A percentile compares a stretch with the other conserved stretches of the same genome.
Conservation (phyloP, 257 asterid species). For the Nicotiana sylvestris region DNA sequence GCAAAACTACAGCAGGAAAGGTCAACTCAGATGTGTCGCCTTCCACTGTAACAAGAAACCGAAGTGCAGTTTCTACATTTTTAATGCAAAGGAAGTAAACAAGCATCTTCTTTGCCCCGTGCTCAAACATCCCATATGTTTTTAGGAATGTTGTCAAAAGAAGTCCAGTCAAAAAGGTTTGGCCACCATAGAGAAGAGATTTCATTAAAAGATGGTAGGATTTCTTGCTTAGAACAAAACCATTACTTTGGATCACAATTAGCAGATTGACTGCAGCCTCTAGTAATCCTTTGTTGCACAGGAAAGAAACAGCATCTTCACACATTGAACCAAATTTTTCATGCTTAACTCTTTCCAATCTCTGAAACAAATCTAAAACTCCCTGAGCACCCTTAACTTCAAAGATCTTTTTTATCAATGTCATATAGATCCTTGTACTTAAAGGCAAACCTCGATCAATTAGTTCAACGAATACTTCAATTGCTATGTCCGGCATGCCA, state of each 20-base stretch:
- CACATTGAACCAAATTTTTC: constrained; percentile 32
- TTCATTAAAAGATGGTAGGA: constrained; percentile 48
- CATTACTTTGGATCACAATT: constrained; percentile 37
- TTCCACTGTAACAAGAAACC: constrained; percentile 37
- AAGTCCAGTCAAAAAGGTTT: constrained; percentile 32
- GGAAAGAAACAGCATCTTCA: constrained; percentile 37
- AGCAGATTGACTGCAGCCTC: constrained; percentile 43
- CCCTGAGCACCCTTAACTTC: constrained; percentile 41
- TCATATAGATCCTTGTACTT: constrained; percentile 35
- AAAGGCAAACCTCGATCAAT: constrained; percentile 36
- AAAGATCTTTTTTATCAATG: constrained; percentile 37
- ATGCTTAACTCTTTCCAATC: constrained; percentile 36
- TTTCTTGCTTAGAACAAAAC: constrained; percentile 23
- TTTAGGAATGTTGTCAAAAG: constrained; percentile 58
- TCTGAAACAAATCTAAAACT: constrained; percentile 38
- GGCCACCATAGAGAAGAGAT: constrained; percentile 46
- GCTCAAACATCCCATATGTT: constrained; percentile 45
- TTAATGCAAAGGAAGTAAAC: constrained; percentile 48
- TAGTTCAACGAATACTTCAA: constrained; percentile 50
- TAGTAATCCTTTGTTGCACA: constrained; percentile 46
- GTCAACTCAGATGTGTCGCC: constrained; percentile 24
- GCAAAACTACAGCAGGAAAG: constrained; percentile 41
- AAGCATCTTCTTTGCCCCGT: constrained; percentile 33
- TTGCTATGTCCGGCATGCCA: constrained; percentile 55
- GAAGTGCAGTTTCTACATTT: constrained; percentile 43